A percentile compares a stretch with the other conserved stretches of the same genome.
Conservation (phyloP, 1,284 basidiomycete genomes). For the Mycocalia duriaeana region DNA sequence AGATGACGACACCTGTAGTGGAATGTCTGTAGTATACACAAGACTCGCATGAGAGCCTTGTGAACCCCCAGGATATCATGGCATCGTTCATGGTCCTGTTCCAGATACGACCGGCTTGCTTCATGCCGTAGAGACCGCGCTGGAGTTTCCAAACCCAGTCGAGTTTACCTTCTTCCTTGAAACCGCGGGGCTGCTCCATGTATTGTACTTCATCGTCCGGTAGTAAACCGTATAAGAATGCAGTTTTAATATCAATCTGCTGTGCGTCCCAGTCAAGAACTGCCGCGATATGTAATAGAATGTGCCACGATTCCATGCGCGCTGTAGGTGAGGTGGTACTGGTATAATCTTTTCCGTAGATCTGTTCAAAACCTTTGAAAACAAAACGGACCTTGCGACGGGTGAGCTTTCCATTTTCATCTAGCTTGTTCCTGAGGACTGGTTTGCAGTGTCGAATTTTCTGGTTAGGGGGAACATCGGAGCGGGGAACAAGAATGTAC, state of each 20-base stretch:
- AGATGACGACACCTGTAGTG: conserved; percentile 15
- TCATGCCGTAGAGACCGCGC: conserved; percentile 37
- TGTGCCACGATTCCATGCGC: conserved; percentile 28
- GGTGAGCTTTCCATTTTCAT: conserved; percentile 21
- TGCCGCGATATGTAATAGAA: conserved; percentile 33
- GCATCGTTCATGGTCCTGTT: conserved; percentile 23
- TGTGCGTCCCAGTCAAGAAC: conserved; percentile 29
- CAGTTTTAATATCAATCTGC: conserved; percentile 43
- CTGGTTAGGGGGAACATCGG: conserved; percentile 14
- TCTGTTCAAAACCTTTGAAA: conserved; percentile 34
- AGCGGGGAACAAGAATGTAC: conserved; percentile 23
- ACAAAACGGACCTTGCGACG: conserved; percentile 33
- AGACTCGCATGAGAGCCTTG: conserved; percentile 19
- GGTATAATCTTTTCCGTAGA: conserved; percentile 33
- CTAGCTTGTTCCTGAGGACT: conserved; percentile 26
- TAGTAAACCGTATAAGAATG: conserved; percentile 38
- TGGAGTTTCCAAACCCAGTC: conserved; percentile 26
- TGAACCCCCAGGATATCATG: conserved; percentile 24
- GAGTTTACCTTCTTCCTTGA: conserved; percentile 20
- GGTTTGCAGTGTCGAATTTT: conserved; percentile 22
- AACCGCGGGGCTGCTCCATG: conserved; percentile 32
- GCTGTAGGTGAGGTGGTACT: conserved; percentile 40
- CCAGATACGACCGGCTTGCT: conserved; percentile 32
- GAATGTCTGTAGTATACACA: conserved; percentile 25
- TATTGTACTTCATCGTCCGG: conserved; percentile 24